Evolutionary conservation across 2,329 filamentous ascomycete species (phyloP), one percentile per base, ranked within the genome.

Genomic region (Pseudogymnoascus sp.): DNA sequence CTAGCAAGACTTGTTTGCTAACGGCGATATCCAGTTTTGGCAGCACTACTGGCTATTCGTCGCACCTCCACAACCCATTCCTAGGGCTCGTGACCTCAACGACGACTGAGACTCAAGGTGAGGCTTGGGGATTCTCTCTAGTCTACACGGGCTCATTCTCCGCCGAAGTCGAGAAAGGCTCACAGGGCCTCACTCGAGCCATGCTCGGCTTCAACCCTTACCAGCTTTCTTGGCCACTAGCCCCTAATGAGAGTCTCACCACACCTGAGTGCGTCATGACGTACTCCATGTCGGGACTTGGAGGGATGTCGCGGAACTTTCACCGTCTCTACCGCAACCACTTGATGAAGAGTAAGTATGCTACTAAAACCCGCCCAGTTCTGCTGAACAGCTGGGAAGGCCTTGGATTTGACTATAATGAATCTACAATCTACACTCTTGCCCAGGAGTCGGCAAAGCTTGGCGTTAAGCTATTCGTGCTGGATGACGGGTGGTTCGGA

Each of bases 401-500:
- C 0, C 75, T 87, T 0, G 77, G 78, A 12, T 87, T 85, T 67
- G 73, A 86, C 66, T 83, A 80, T 71, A 84, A 88, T 67, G 75
- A 83, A 59, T 80, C 76, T 12, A 81, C 78, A 0, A 79, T 88
- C 34, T 80, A 84, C 31, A 75, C 76, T 0, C 76, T 88, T 0
- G 85, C 85, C 0, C 69, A 80, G 42, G 79, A 84, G 66, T 79
- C 85, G 0, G 84, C 85, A 0, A 77, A 79, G 1, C 76, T 88
- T 0, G 86, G 86, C 0, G 79, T 83, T n/a, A 80, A 82, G 66
- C 78, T 88, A 0, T 85, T 88, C 49, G 86, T 88, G 0, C 79
- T 85, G 56, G 86, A 88, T 46, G 86, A 88, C 64, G 86, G 86
- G 3, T 88, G 85, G 86, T 88, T 88, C 59, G 86, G 86, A 12